These are phyloP conservation scores for Annulohypoxylon nitens DNA, from an alignment of 495 filamentous ascomycete genomes.

Conservation along the genomic window DNA sequence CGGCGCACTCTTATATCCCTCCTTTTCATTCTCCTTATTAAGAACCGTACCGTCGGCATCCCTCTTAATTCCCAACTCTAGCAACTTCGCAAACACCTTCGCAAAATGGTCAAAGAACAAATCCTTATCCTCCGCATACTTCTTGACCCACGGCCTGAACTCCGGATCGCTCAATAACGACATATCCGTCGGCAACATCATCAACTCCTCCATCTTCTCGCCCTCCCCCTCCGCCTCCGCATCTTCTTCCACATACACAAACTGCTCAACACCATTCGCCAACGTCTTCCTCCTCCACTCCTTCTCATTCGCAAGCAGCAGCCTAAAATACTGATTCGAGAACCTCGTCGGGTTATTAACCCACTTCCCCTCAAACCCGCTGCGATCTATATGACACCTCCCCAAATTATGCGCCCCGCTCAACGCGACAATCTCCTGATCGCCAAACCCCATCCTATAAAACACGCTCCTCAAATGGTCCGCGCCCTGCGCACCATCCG, in stretches of 20 bases:
- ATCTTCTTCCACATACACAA: slow-evolving; percentile 71
- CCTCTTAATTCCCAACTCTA: slow-evolving; percentile 70
- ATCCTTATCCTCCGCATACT: slow-evolving; percentile 71
- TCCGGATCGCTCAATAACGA: slow-evolving; percentile 54
- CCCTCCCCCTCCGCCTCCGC: slow-evolving; percentile 65
- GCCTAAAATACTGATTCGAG: slow-evolving; percentile 72
- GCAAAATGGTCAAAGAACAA: slow-evolving; percentile 72
- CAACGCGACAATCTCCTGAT: slow-evolving; percentile 73
- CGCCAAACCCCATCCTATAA: slow-evolving; percentile 74
- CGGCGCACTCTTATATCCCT: slow-evolving; percentile 69
- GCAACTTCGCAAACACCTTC: slow-evolving; percentile 71
- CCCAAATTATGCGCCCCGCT: slow-evolving; percentile 72
- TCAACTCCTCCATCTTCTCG: slow-evolving; percentile 65
- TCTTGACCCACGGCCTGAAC: slow-evolving; percentile 66
- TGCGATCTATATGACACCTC: slow-evolving; percentile 71
- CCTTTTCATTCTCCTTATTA: slow-evolving; percentile 66
- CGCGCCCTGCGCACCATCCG: slow-evolving; percentile 70
- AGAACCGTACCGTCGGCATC: slow-evolving; percentile 63
- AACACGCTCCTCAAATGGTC: slow-evolving; percentile 71
- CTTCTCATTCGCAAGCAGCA: slow-evolving; percentile 63
- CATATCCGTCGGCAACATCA: slow-evolving; percentile 67
- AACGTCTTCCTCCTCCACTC: slow-evolving; percentile 67
- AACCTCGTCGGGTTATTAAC: slow-evolving; percentile 74
- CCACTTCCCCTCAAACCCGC: slow-evolving; percentile 73
- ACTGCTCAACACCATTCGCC: slow-evolving; percentile 67